Conservation (phyloP, 495 filamentous ascomycete genomes). For the Niebla homalea region DNA sequence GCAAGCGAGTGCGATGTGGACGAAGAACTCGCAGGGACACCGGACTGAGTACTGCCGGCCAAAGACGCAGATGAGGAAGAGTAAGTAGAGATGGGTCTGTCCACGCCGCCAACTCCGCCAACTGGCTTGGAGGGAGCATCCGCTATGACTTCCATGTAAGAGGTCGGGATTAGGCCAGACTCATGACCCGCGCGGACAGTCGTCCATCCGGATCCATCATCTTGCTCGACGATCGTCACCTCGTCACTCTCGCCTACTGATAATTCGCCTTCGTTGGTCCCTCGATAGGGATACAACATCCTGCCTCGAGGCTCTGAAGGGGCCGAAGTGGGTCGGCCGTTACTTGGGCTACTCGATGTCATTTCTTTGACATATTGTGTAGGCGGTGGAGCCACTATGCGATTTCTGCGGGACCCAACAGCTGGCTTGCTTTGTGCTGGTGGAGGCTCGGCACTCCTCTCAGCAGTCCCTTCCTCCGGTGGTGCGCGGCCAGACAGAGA, state of each 20-base stretch:
- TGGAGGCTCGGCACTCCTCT: constrained; percentile 15
- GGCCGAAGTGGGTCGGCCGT: constrained; percentile 21
- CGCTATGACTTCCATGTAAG: constrained; percentile 54
- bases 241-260: constrained; percentile 65
- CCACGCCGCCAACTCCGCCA: constrained; percentile 17
- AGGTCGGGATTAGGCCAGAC: constrained; percentile 75
- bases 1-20: constrained; percentile 7
- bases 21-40: constrained; percentile 4
- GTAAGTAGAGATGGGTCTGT: constrained; percentile 53
- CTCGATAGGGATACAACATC: constrained; percentile 81
- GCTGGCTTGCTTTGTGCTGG: constrained; percentile 28
- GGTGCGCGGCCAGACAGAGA: constrained; percentile 49
- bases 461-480: constrained; percentile 16
- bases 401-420: constrained; percentile 37
- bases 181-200: constrained; percentile 51
- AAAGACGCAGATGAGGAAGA: constrained; percentile 69
- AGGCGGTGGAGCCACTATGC: constrained; percentile 80
- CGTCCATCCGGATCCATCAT: constrained; percentile 89
- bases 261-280: constrained; percentile 65
- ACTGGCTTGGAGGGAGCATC: constrained; percentile 20
- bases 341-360: constrained; percentile 27
- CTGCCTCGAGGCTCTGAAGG: constrained; percentile 55
- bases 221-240: constrained; percentile 67
- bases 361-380: constrained; percentile 58
- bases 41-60: constrained; percentile 32